These are phyloP conservation scores for Bryum argenteum DNA, from an alignment of 225 moss, liverwort and hornwort genomes.

Conservation along the genomic window DNA sequence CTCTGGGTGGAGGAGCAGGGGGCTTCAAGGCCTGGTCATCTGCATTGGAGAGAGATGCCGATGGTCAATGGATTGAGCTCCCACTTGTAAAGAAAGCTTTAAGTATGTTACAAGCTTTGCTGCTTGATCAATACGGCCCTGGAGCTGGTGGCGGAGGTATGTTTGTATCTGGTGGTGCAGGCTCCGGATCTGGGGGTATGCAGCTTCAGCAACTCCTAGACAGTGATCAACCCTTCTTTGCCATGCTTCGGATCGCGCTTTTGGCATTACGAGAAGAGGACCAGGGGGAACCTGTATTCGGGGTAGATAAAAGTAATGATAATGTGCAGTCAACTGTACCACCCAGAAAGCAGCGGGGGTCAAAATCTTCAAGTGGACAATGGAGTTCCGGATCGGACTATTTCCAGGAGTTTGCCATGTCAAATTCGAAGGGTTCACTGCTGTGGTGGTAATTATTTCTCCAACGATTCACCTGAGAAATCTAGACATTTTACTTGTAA, in stretches of 20 bases:
- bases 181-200: constrained; percentile 82
- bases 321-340: constrained; percentile 26
- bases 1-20: constrained; percentile 69
- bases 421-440: constrained; percentile 75
- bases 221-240: constrained; percentile 94
- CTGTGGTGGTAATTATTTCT: constrained; percentile 74
- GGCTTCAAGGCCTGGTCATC: constrained; percentile 72
- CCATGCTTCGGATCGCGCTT: constrained; percentile 81
- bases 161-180: constrained; percentile 81
- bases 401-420: constrained; percentile 62
- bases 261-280: constrained; percentile 84
- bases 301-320: constrained; percentile 25
- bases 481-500: background rate
- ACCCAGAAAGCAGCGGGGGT: constrained; percentile 41
- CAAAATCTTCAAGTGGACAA: constrained; percentile 60
- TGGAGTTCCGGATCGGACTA: constrained; percentile 62
- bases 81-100: constrained; percentile 75
- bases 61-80: constrained; percentile 80
- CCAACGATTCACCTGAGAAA: constrained; percentile 3
- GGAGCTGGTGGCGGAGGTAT: constrained; percentile 75
- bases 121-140: constrained; percentile 85
- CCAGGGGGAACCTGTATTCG: constrained; percentile 43
- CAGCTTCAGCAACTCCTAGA: constrained; percentile 90
- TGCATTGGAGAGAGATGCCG: constrained; percentile 67
- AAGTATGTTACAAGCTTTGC: constrained; percentile 78